Evolutionary conservation across 192 early-diverging fungal species (phyloP).

Genomic region (Coemansia umbellata): DNA sequence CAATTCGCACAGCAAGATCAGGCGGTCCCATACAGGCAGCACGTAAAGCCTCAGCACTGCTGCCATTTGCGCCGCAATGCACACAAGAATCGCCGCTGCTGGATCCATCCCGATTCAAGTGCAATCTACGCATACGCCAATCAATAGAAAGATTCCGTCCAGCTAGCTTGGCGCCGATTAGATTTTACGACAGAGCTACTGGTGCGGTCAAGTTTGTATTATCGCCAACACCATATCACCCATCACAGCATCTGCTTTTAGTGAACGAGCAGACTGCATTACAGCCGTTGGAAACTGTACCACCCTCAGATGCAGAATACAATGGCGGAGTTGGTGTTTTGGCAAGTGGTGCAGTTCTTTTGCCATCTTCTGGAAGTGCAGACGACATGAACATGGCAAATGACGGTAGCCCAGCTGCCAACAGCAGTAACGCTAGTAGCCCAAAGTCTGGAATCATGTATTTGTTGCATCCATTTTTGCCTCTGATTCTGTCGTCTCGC

Average conservation of each 20-base stretch:
- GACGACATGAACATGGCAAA: conserved; percentile 19
- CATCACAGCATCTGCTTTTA: background rate
- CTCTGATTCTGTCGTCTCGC: conserved; percentile 35
- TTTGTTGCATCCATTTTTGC: conserved; percentile 38
- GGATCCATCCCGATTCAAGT: conserved; percentile 33
- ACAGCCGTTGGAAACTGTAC: background rate
- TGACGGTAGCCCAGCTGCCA: too few relatives aligned
- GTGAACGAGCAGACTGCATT: background rate
- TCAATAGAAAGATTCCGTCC: conserved; percentile 35
- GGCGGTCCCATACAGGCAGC: conserved; percentile 43
- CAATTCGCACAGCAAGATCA: conserved; percentile 30
- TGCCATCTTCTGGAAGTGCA: conserved; percentile 22
- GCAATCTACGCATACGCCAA: conserved; percentile 45
- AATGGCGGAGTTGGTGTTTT: background rate
- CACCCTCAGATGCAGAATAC: background rate
- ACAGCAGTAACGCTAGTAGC: background rate
- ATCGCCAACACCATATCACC: conserved; percentile 16
- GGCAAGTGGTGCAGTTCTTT: conserved; percentile 21
- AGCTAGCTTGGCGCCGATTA: conserved; percentile 22
- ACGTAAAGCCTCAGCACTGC: conserved; percentile 36
- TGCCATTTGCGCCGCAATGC: conserved; percentile 44
- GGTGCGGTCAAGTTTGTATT: conserved; percentile 42
- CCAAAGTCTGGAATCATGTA: conserved; percentile 21
- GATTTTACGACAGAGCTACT: conserved; percentile 35
- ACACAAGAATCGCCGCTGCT: conserved; percentile 40